Evolutionary conservation across 441 rosid genomes (phyloP).

Genomic region (Mallotus japonicus): DNA sequence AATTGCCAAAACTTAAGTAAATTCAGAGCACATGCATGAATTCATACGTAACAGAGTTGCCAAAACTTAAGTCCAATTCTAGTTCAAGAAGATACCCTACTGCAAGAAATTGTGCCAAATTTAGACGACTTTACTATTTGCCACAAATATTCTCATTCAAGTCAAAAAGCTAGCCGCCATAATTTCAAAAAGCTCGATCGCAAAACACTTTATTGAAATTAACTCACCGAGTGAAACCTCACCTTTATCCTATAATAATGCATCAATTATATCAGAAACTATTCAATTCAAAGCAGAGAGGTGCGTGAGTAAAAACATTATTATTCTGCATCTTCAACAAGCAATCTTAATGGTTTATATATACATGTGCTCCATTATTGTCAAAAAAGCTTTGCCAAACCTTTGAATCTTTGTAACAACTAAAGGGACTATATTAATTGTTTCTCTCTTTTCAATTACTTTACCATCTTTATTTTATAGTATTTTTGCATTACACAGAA

Average conservation of each 20-base stretch:
- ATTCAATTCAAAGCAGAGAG: background rate
- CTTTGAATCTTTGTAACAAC: constrained; percentile 10
- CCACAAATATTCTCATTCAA: constrained; percentile 5
- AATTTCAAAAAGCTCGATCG: constrained; percentile 11
- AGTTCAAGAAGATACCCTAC: background rate
- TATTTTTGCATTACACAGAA: background rate
- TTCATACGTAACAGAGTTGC: too few species aligned
- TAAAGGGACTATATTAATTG: background rate
- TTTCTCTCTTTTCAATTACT: background rate
- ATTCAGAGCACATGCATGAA: too few species aligned
- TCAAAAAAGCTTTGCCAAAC: constrained; percentile 40
- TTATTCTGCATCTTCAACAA: constrained; percentile 16
- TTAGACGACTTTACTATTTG: too few species aligned
- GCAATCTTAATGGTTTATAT: background rate
- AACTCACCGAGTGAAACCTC: too few species aligned
- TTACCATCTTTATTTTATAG: background rate
- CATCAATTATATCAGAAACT: too few species aligned
- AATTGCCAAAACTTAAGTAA: too few species aligned
- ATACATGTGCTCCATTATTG: background rate
- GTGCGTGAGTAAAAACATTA: background rate
- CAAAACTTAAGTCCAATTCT: too few species aligned
- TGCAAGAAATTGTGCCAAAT: background rate
- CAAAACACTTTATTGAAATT: constrained; percentile 2
- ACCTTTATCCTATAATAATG: background rate
- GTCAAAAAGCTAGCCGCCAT: background rate